These are phyloP conservation scores for Populus hybrid DNA, from an alignment of 441 rosid genomes.

Conservation along the genomic window DNA sequence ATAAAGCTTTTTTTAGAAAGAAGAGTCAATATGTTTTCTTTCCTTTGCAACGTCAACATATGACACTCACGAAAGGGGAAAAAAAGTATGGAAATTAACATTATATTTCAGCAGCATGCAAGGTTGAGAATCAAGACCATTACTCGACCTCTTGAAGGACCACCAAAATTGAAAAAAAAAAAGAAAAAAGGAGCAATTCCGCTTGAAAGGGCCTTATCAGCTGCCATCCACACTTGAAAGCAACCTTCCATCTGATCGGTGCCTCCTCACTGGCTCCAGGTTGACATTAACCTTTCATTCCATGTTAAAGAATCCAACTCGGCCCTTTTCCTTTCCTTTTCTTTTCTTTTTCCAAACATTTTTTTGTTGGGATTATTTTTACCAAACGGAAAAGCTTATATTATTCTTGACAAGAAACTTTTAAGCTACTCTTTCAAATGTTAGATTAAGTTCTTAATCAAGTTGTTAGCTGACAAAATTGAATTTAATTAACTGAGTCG, in stretches of 20 bases:
- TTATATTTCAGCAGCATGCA: neutral
- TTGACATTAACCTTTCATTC: neutral
- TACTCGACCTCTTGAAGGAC: too few species aligned
- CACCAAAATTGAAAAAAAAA: neutral
- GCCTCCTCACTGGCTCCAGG: neutral
- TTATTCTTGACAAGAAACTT: neutral
- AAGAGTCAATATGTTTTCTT: too few species aligned
- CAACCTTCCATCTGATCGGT: constrained; percentile 11
- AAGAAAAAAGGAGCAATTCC: neutral
- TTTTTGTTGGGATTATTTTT: too few species aligned
- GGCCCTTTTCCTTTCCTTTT: too few species aligned
- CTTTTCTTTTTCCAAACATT: too few species aligned
- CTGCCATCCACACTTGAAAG: constrained; percentile 1
- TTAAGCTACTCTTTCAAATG: neutral
- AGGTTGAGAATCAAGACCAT: neutral
- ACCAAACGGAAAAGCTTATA: neutral
- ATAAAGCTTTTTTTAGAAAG: too few species aligned
- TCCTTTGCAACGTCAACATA: too few species aligned
- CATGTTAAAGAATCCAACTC: too few species aligned
- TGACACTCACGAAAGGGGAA: too few species aligned
- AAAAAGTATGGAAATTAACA: neutral
- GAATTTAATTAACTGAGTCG: too few species aligned
- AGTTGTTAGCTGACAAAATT: neutral
- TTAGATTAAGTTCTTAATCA: constrained; percentile 3
- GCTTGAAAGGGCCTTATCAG: constrained; percentile 1